These are phyloP conservation scores for Zygosaccharomyces sapae DNA, from an alignment of 1,139 yeast species.

Conservation along the genomic window DNA sequence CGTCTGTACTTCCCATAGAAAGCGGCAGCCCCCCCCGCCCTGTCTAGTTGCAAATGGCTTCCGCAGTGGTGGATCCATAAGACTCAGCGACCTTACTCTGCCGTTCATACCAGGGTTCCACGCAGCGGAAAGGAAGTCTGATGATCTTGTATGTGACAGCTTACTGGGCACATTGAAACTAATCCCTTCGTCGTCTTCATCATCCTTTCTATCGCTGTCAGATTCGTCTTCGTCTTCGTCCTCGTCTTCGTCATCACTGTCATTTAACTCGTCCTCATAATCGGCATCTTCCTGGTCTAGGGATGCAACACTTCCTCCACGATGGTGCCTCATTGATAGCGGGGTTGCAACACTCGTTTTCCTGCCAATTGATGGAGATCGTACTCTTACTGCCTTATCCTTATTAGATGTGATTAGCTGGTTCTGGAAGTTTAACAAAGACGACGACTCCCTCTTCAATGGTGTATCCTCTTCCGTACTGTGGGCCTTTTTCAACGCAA, in stretches of 20 bases:
- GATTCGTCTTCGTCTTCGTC: conserved; percentile 26
- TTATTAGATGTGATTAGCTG: conserved; percentile 33
- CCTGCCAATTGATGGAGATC: conserved; percentile 29
- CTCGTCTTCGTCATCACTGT: conserved; percentile 13
- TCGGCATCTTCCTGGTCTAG: conserved; percentile 9
- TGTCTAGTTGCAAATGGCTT: conserved; percentile 10
- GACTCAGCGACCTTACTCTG: conserved; percentile 34
- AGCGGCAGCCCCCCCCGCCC: not conserved
- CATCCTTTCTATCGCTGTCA: conserved; percentile 14
- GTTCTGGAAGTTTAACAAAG: conserved; percentile 31
- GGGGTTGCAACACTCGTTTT: conserved; percentile 14
- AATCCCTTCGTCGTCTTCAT: conserved; percentile 32
- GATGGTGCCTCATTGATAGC: conserved; percentile 4
- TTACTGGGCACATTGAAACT: conserved; percentile 35
- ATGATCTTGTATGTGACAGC: conserved; percentile 30
- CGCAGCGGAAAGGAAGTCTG: conserved; percentile 12
- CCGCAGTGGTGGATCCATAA: conserved; percentile 31
- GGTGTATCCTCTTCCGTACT: conserved; percentile 24
- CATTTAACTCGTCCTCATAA: conserved; percentile 8
- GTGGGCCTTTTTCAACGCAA: conserved; percentile 12
- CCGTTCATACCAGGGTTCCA: conserved; percentile 16
- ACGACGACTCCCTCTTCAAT: conserved; percentile 32
- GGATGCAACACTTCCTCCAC: conserved; percentile 5
- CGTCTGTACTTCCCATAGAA: conserved; percentile 8
- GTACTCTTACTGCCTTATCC: conserved; percentile 32